Evolutionary conservation across 306 rosid genomes (phyloP).

Genomic region (Cucumis sativus): Cucumber_9930_V3 NC_026655.2:7109501-7110000

Average conservation of each 20-base stretch:
- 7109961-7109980: not conserved
- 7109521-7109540: constrained; percentile 69
- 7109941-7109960: not conserved
- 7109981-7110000: too few relatives aligned
- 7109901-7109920: too few relatives aligned
- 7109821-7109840: not conserved
- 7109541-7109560: constrained; percentile 58
- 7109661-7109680: too few relatives aligned
- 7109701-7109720: too few relatives aligned
- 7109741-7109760: too few relatives aligned
- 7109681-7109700: too few relatives aligned
- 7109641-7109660: too few relatives aligned
- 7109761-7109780: too few relatives aligned
- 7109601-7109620: not conserved
- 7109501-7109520: constrained; percentile 81
- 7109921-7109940: too few relatives aligned
- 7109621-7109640: too few relatives aligned
- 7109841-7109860: not conserved
- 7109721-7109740: too few relatives aligned
- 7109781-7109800: not conserved
- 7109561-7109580: constrained; percentile 78
- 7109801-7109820: not conserved
- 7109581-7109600: constrained; percentile 36
- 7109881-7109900: not conserved
- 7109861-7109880: not conserved